phyloP scores from a whole-genome alignment of 176 grass and related monocot genomes.

The Cymbopogon citratus region DNA sequence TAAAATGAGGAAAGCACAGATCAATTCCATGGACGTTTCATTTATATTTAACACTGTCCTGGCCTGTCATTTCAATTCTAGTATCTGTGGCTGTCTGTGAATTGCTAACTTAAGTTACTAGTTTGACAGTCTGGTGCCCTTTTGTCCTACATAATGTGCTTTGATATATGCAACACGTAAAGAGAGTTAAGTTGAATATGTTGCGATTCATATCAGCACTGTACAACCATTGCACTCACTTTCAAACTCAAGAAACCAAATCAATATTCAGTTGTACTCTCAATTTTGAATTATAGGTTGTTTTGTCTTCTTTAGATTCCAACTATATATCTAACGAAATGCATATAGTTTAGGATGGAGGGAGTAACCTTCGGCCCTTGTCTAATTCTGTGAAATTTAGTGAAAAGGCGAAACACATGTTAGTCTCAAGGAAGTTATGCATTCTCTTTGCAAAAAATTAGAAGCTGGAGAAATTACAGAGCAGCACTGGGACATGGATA shows the following conservation, averaged over 20 bases:
- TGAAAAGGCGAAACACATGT: background rate
- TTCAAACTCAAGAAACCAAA: background rate
- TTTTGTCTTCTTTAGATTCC: too few species aligned
- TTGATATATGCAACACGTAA: background rate
- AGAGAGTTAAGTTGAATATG: background rate
- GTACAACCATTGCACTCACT: background rate
- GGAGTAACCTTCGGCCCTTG: background rate
- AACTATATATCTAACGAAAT: too few species aligned
- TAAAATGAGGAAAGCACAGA: background rate
- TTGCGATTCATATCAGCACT: background rate
- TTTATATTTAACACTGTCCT: background rate
- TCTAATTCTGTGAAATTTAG: background rate
- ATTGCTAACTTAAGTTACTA: background rate
- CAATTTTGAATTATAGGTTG: too few species aligned
- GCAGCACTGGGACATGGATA: background rate
- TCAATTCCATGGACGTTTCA: background rate
- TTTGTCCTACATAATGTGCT: background rate
- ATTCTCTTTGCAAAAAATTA: background rate
- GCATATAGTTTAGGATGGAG: too few species aligned
- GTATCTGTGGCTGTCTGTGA: background rate
- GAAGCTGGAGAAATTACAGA: constrained; percentile 21
- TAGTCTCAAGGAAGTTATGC: constrained; percentile 13
- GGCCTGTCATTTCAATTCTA: background rate
- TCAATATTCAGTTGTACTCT: background rate
- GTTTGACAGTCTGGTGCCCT: background rate